These are phyloP conservation scores for Penicillium mononematosum DNA, from an alignment of 495 filamentous ascomycete genomes.

Conservation along the genomic window DNA sequence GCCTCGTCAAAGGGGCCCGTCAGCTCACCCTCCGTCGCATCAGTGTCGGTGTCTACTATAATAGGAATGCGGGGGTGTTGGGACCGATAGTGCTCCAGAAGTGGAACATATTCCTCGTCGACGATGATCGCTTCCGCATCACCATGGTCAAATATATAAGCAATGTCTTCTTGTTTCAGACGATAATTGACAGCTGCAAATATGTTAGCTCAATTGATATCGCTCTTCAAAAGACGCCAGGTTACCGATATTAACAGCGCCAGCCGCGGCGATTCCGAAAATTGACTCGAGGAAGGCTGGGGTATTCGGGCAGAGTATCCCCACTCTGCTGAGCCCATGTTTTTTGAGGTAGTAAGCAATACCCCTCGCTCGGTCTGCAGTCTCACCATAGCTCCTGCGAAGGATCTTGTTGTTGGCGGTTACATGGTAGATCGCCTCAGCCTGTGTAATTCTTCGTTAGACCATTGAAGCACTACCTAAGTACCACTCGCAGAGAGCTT, in stretches of 20 bases:
- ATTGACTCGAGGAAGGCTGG: conserved; percentile 90
- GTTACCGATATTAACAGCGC: conserved; percentile 70
- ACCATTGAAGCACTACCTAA: neutral
- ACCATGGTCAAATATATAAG: conserved; percentile 83
- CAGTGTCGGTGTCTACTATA: conserved; percentile 83
- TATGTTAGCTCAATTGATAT: neutral
- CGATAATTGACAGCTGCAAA: conserved; percentile 79
- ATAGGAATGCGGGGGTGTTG: conserved; percentile 60
- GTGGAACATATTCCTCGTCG: conserved; percentile 70
- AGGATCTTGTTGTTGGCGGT: conserved; percentile 75
- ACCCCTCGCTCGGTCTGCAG: conserved; percentile 80
- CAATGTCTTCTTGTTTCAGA: conserved; percentile 81
- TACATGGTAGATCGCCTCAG: conserved; percentile 81
- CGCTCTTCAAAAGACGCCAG: neutral
- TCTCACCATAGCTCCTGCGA: conserved; percentile 71
- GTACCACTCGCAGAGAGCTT: conserved; percentile 18
- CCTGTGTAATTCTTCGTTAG: conserved; percentile 38
- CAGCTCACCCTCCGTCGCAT: conserved; percentile 69
- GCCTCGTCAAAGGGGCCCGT: conserved; percentile 81
- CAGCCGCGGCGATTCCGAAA: conserved; percentile 84
- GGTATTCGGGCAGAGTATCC: conserved; percentile 86
- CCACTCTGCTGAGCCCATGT: conserved; percentile 65
- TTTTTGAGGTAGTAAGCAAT: conserved; percentile 83
- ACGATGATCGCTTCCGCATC: conserved; percentile 88
- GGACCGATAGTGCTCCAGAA: conserved; percentile 64